phyloP scores from a whole-genome alignment of 371 early-diverging fungal species.

The Scutellospora calospora region DNA sequence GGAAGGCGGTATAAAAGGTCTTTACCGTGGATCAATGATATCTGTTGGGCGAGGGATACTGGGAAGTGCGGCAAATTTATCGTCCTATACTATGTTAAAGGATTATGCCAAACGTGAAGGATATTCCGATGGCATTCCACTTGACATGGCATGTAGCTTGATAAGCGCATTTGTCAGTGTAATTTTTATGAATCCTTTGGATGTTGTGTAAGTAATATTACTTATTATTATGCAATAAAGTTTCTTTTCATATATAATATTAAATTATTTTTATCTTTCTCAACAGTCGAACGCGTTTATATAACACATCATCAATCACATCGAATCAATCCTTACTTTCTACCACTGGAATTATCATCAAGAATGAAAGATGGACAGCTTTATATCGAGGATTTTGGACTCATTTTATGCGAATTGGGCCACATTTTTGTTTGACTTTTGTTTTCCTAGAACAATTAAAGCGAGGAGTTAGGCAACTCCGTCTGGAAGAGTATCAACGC shows the following conservation, averaged over 20 bases:
- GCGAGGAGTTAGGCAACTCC: constrained; percentile 20
- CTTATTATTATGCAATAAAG: neutral
- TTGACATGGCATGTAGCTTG: constrained; percentile 71
- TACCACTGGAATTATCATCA: constrained; percentile 58
- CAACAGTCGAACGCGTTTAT: constrained; percentile 66
- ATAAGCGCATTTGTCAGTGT: constrained; percentile 60
- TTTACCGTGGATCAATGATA: constrained; percentile 63
- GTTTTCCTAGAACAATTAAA: constrained; percentile 64
- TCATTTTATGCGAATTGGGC: constrained; percentile 78
- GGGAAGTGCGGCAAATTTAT: constrained; percentile 70
- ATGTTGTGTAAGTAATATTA: constrained; percentile 60
- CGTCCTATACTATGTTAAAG: constrained; percentile 69
- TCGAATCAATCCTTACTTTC: constrained; percentile 55
- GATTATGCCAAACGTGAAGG: constrained; percentile 63
- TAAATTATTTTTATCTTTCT: neutral
- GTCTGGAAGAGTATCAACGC: neutral
- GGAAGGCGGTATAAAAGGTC: constrained; percentile 61
- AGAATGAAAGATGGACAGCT: constrained; percentile 64
- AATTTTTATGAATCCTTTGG: constrained; percentile 77
- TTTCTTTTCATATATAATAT: neutral
- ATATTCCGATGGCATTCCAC: constrained; percentile 63
- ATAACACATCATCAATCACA: constrained; percentile 59
- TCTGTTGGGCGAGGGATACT: constrained; percentile 67
- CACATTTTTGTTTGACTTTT: constrained; percentile 76
- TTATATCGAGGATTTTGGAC: constrained; percentile 76